Percentiles rank a stretch among this genome's conserved stretches.
Conservation (phyloP, 208 protist genomes). For the Acanthamoeba healyi region DNA sequence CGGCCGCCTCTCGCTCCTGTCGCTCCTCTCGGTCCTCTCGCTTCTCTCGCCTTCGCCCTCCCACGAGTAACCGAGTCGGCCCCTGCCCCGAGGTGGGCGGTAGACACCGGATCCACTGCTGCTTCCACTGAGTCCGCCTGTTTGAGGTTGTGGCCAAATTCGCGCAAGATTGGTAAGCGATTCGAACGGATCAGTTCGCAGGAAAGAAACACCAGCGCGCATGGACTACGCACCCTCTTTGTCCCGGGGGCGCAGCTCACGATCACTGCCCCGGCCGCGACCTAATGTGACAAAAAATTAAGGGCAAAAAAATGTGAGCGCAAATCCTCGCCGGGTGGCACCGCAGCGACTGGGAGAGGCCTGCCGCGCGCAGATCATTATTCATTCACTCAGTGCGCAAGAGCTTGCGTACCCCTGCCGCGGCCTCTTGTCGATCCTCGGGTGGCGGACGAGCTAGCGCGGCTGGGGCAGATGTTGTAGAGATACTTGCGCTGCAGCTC, state of each 20-base stretch:
- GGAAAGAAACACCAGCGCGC: no score
- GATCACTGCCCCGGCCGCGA: not conserved
- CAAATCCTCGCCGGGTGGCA: not conserved
- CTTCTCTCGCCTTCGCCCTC: not conserved
- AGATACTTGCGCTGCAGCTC: conserved; percentile 49
- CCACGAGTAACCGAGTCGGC: not conserved
- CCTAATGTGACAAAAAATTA: not conserved
- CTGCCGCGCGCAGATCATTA: not conserved
- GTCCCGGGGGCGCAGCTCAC: not conserved
- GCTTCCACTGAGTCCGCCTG: not conserved
- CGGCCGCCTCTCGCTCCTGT: conserved; percentile 37
- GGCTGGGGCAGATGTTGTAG: conserved; percentile 59
- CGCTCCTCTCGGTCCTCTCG: not conserved
- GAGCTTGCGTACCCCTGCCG: not conserved
- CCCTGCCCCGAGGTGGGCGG: conserved; percentile 8
- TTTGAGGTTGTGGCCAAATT: no score
- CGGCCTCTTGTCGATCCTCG: not conserved
- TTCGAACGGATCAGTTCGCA: not conserved
- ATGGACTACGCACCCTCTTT: conserved; percentile 56
- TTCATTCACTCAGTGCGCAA: not conserved
- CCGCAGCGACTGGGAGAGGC: no score
- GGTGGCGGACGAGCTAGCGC: not conserved
- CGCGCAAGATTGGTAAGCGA: no score
- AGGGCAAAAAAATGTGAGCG: not conserved
- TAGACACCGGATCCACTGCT: conserved; percentile 1